Evolutionary conservation across 2,329 filamentous ascomycete genomes (phyloP).

Genomic region (Penicillium psychrosexuale): DNA sequence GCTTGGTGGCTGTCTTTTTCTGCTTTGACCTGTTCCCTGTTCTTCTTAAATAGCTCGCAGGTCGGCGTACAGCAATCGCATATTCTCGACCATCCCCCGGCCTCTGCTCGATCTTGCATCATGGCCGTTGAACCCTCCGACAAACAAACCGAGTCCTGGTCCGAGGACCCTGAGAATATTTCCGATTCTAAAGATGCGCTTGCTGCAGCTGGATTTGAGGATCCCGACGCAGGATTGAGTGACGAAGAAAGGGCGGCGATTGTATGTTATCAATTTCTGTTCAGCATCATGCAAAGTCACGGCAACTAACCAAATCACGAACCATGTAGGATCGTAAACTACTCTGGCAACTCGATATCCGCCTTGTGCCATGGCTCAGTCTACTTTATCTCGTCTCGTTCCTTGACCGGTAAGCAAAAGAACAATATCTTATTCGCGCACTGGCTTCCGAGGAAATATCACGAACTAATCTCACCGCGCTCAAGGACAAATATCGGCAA

Average conservation of each 20-base stretch:
- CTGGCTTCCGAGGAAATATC: not conserved
- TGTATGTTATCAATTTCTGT: slow-evolving; percentile 44
- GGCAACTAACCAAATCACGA: not conserved
- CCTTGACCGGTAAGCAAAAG: slow-evolving; percentile 33
- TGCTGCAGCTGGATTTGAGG: slow-evolving; percentile 31
- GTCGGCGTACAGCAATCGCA: not conserved
- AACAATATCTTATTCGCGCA: not conserved
- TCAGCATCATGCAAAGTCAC: too few species aligned
- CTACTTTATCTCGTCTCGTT: slow-evolving; percentile 46
- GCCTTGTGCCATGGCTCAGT: slow-evolving; percentile 48
- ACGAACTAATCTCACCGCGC: not conserved
- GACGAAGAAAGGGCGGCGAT: slow-evolving; percentile 60
- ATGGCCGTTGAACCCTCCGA: slow-evolving; percentile 13
- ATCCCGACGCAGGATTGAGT: slow-evolving; percentile 64
- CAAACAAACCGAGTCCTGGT: slow-evolving; percentile 9
- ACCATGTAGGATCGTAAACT: slow-evolving; percentile 41
- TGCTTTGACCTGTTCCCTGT: not conserved
- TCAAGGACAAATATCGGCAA: slow-evolving; percentile 71
- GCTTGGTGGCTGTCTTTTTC: not conserved
- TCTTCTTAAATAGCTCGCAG: not conserved
- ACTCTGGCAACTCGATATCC: slow-evolving; percentile 45
- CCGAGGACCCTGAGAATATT: slow-evolving; percentile 23
- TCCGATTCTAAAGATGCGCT: slow-evolving; percentile 4
- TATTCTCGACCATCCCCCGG: not conserved
- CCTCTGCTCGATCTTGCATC: not conserved